Base-by-base conservation (phyloP, 2,329 filamentous ascomycete genomes). In the Alternaria triticimaculans region DNA sequence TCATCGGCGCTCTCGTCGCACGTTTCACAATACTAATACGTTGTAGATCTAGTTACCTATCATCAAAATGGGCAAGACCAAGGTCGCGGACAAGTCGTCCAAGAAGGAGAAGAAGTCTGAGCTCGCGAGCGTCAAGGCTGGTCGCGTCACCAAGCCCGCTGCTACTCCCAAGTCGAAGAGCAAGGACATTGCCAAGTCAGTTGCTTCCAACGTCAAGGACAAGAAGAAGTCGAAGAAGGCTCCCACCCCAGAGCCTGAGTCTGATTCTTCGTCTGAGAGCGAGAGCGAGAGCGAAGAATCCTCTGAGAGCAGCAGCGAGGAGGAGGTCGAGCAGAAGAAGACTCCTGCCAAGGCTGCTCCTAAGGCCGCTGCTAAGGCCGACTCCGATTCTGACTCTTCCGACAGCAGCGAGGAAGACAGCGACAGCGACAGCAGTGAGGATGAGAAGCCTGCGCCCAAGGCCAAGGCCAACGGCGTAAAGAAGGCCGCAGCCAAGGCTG, bases 151-250 rank as follows among this genome's bases (percentile, higher is more conserved):
- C 83, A 94, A 93, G 85, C 78, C 89, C 57, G 84, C 87, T 65
- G 85, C 90, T 80, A 87, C 86, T 69, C 82, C 88, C 77, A 90
- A 89, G 82, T 82, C 85, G 65, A 91, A 91, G 84, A 86, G 88
- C 73, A 91, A 91, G 85, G 85, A 89, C 68, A 78, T 87, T 61
- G 88, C 88, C 72, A 91, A 92, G 86, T 72, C 78, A 58, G 75
- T 72, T 56, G 74, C 72, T 58, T 67, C 70, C 55, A 69, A 73
- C 62, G 73, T 82, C 57, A 77, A 77, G 72, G 85, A 85, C 78
- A 83, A 83, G 78, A 84, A 84, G 82, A 86, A 86, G 80, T 76
- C 76, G 63, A 82, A 84, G 80, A 82, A 83, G 78, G 82, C 78
- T 70, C 81, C 82, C 46, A 83, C 82, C 57, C 83, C 83, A 55